Base-by-base conservation (phyloP, 2,329 filamentous ascomycete genomes). In the Aspergillus glaucus region DNA sequence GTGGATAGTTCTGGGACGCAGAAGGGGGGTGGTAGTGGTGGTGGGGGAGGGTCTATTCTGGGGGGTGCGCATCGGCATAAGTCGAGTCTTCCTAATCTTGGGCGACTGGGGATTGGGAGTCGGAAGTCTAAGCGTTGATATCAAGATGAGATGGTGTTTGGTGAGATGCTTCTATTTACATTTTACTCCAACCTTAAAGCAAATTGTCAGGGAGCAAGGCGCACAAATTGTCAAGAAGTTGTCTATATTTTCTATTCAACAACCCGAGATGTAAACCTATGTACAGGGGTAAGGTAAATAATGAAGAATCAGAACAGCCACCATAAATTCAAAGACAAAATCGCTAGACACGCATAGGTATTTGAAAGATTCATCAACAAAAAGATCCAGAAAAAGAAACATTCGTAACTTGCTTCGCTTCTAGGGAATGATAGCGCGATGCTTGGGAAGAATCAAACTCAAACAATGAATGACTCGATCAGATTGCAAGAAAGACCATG, bases 51-150 rank as follows among this genome's bases (percentile, higher is more conserved):
- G n/a, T 39, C 45, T 15, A 54, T 66, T 37, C 54, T 60, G 43
- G 59, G 73, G 8, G 69, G 75, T 39, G 67, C 71, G 28, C 71
- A 75, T 30, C 87, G 86, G 68, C 78, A 77, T 40, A 79, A 79
- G 59, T 78, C 79, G 7, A 80, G 82, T 42, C 68, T 89, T 37
- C 81, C 84, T 4, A 84, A 87, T 61, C 81, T 89, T 64, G 84
- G 85, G 4, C 75, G 86, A 49, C 68, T 89, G 43, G 85, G 84
- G n/a, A 85, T 86, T 30, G 84, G 87, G 14, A 75, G 83, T 40
- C 81, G 83, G 40, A 81, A 81, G 48, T 62, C 60, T 44, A 73
- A 71, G 55, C 63, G 63, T 43, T 72, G 56, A 67, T 41, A 36
- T n/a, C 9, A 9, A 17, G 36, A 37, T 9, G 15, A 15, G 15